These are phyloP conservation scores for Tylopilus vinaceipallidus DNA, from an alignment of 768 basidiomycete species.

Conservation along the genomic window DNA sequence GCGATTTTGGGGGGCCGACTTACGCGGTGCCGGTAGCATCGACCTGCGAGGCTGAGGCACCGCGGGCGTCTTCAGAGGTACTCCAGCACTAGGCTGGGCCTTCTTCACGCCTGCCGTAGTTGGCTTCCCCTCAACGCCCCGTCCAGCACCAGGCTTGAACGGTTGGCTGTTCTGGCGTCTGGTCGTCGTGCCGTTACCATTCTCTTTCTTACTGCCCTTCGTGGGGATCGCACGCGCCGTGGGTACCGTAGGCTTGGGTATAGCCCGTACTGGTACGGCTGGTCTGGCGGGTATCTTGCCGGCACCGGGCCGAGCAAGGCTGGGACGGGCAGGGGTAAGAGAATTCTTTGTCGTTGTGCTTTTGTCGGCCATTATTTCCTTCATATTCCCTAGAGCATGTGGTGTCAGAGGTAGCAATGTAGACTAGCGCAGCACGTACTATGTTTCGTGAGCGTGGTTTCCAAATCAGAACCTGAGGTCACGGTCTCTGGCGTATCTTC, in stretches of 20 bases:
- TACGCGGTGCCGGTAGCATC: no score
- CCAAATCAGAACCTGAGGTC: not conserved
- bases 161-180: no score
- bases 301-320: slow-evolving; percentile 8
- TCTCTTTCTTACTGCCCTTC: no score
- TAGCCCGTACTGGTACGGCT: slow-evolving; percentile 1
- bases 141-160: no score
- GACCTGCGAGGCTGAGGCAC: no score
- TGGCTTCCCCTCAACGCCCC: no score
- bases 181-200: no score
- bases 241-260: not conserved
- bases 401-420: not conserved
- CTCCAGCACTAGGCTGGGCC: no score
- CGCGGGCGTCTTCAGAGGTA: no score
- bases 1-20: no score
- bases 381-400: not conserved
- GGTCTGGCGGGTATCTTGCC: slow-evolving; percentile 3
- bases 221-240: not conserved
- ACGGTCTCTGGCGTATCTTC: not conserved
- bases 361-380: slow-evolving; percentile 2
- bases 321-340: not conserved
- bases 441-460: not conserved
- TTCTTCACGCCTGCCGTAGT: no score
- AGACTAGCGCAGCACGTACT: slow-evolving; percentile 4
- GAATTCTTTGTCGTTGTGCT: not conserved